Evolutionary conservation across 352 stramenopile species (phyloP).

Genomic region (Pythium volutum): DNA sequence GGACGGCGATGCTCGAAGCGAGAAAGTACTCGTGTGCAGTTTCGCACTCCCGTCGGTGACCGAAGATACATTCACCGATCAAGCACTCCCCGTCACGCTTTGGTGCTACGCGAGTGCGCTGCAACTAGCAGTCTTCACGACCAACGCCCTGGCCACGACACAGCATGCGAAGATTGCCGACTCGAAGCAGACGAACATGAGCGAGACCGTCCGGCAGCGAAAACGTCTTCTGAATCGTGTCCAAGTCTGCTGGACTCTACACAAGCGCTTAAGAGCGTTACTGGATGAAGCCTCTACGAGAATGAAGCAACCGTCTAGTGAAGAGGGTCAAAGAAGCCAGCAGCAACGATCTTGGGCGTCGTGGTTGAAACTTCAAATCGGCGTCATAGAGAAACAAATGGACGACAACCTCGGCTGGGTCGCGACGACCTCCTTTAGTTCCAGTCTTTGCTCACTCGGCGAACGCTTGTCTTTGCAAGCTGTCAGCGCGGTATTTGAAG

Average conservation of each 20-base stretch:
- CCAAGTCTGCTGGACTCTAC: slow-evolving; percentile 43
- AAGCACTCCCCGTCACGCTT: slow-evolving; percentile 10
- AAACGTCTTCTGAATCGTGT: slow-evolving; percentile 30
- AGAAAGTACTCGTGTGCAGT: slow-evolving; percentile 40
- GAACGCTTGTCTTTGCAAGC: slow-evolving; percentile 34
- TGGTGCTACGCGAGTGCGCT: slow-evolving; percentile 24
- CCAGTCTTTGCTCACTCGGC: slow-evolving; percentile 9
- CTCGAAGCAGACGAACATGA: not conserved
- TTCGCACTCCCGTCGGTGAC: slow-evolving; percentile 38
- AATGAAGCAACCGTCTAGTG: slow-evolving; percentile 2
- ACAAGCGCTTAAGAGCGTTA: slow-evolving; percentile 36
- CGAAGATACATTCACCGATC: slow-evolving; percentile 6
- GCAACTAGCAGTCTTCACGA: slow-evolving; percentile 10
- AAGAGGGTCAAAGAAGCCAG: not conserved
- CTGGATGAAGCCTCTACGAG: slow-evolving; percentile 30
- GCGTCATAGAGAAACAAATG: slow-evolving; percentile 7
- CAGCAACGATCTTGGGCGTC: not conserved
- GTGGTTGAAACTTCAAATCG: slow-evolving; percentile 23
- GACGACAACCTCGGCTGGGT: not conserved
- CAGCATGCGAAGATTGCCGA: not conserved
- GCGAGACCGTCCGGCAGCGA: slow-evolving; percentile 7
- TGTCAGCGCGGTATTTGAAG: slow-evolving; percentile 49
- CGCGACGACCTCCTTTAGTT: not conserved
- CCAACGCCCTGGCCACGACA: slow-evolving; percentile 16
- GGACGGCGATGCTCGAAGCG: slow-evolving; percentile 10